These are phyloP conservation scores for Lophiostoma macrostomum DNA, from an alignment of 495 filamentous ascomycete species.

Conservation along the genomic window DNA sequence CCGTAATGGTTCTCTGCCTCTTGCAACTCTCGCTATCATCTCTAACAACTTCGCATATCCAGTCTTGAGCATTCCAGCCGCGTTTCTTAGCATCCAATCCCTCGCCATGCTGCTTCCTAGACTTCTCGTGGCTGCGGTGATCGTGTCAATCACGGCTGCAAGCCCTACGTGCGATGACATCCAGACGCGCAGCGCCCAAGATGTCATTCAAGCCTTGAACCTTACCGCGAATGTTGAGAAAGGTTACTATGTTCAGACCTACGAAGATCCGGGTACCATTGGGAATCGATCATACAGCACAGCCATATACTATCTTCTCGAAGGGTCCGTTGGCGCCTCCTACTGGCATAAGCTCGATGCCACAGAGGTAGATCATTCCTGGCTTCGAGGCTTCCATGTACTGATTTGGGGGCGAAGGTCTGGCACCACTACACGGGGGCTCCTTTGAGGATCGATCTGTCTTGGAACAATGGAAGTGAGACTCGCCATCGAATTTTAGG, in stretches of 20 bases:
- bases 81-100: no score
- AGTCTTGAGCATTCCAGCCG: no score
- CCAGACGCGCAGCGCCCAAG: conserved; percentile 32
- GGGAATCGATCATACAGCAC: conserved; percentile 48
- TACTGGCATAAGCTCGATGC: conserved; percentile 50
- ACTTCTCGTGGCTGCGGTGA: background rate
- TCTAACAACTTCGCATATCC: no score
- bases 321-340: conserved; percentile 40
- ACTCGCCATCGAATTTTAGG: conserved; percentile 39
- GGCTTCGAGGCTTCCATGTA: no score
- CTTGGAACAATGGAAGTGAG: conserved; percentile 38
- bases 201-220: conserved; percentile 42
- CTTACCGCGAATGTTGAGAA: conserved; percentile 47
- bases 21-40: no score
- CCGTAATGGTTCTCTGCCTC: no score
- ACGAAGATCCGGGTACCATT: conserved; percentile 37
- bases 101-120: background rate
- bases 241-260: conserved; percentile 50
- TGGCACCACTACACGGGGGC: conserved; percentile 54
- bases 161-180: background rate
- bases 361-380: no score
- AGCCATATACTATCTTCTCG: conserved; percentile 51
- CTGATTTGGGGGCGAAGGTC: no score
- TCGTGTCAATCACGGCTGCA: background rate
- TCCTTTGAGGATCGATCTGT: conserved; percentile 44